Evolutionary conservation across 352 stramenopile species (phyloP).

Genomic region (Labyrinthula sp.): DNA sequence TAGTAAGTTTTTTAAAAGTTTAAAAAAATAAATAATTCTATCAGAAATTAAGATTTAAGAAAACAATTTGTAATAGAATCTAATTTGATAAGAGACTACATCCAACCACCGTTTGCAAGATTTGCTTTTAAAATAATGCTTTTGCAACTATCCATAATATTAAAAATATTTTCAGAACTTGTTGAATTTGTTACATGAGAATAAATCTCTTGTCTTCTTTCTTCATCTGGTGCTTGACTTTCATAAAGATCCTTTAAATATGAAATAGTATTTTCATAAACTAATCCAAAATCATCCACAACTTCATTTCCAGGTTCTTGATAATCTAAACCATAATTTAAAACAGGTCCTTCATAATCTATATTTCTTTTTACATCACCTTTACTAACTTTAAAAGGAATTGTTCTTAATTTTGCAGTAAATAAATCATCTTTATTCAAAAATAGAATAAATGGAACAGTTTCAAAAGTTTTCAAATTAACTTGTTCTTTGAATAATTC

Average conservation of each 20-base stretch:
- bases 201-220: slow-evolving; percentile 38
- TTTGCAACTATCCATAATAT: slow-evolving; percentile 39
- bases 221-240: slow-evolving; percentile 46
- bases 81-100: too few species aligned
- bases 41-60: too few species aligned
- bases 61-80: too few species aligned
- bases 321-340: too few species aligned
- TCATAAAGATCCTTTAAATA: slow-evolving; percentile 34
- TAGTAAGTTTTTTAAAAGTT: too few species aligned
- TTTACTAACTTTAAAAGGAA: slow-evolving; percentile 44
- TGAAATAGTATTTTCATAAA: slow-evolving; percentile 12
- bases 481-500: slow-evolving; percentile 45
- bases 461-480: slow-evolving; percentile 41
- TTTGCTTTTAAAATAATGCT: slow-evolving; percentile 41
- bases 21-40: too few species aligned
- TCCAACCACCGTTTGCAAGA: slow-evolving; percentile 28
- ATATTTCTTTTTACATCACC: too few species aligned
- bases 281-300: slow-evolving; percentile 30
- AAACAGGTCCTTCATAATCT: too few species aligned
- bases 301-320: slow-evolving; percentile 32
- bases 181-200: slow-evolving; percentile 38
- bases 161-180: slow-evolving; percentile 37
- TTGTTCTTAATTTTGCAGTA: slow-evolving; percentile 35
- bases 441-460: slow-evolving; percentile 46
- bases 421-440: slow-evolving; percentile 47